Percentiles rank a stretch among this genome's conserved stretches.
These are phyloP conservation scores for Cucurbita moschata DNA, from an alignment of 306 rosid species.

Conservation along the genomic window DNA sequence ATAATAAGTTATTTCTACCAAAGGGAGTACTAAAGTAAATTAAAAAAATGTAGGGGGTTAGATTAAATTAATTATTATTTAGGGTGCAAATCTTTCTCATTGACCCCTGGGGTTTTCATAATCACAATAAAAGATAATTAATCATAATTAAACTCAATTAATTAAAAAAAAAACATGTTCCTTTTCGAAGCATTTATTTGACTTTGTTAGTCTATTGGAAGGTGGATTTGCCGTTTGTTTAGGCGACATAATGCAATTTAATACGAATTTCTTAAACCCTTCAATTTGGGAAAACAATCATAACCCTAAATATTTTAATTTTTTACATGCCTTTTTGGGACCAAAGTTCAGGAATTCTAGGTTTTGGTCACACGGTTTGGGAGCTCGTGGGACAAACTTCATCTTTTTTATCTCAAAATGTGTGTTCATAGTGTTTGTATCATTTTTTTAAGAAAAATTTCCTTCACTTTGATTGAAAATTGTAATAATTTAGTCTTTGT, in stretches of 20 bases:
- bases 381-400: constrained; percentile 1
- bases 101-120: not conserved
- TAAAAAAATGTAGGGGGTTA: not conserved
- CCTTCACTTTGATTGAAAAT: no score
- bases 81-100: not conserved
- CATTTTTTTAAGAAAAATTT: no score
- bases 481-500: no score
- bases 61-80: not conserved
- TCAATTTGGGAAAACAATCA: constrained; percentile 23
- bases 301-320: not conserved
- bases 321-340: not conserved
- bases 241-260: constrained; percentile 46
- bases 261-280: constrained; percentile 28
- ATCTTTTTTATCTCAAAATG: not conserved
- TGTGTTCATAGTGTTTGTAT: not conserved
- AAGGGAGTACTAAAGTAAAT: not conserved
- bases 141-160: not conserved
- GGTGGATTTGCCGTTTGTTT: constrained; percentile 50
- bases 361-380: constrained; percentile 8
- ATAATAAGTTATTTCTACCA: no score
- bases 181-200: not conserved
- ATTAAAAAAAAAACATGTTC: not conserved
- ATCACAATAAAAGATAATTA: not conserved
- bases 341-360: constrained; percentile 6
- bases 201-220: constrained; percentile 19